These are phyloP conservation scores for Amoebophrya sp. DNA, from an alignment of 169 alveolate genomes.

Conservation along the genomic window DNA sequence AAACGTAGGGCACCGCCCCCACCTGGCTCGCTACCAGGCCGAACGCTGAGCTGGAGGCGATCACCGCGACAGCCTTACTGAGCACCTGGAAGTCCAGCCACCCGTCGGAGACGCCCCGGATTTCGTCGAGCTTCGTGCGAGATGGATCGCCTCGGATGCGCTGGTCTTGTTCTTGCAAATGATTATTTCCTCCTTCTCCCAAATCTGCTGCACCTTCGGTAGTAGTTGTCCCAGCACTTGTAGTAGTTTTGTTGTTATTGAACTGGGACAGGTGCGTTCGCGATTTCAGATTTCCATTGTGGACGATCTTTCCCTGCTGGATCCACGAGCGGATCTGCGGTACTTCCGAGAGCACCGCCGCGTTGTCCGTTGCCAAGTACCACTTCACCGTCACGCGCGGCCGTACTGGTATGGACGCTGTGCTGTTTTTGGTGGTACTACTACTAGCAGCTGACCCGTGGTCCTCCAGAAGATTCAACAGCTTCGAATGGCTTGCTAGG, in stretches of 20 bases:
- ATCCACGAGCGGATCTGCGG: neutral
- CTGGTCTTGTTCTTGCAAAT: neutral
- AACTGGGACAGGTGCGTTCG: neutral
- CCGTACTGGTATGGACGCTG: no score
- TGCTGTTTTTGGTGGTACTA: no score
- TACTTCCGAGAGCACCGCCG: neutral
- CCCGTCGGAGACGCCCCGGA: neutral
- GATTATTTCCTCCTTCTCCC: no score
- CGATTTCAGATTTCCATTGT: neutral
- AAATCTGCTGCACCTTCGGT: no score
- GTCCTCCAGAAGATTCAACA: no score
- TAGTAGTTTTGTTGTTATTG: no score
- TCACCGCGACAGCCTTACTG: neutral
- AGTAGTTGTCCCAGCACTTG: no score
- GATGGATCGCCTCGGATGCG: neutral
- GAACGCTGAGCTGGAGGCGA: neutral
- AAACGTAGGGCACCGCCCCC: neutral
- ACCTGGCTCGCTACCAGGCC: slow-evolving; percentile 10
- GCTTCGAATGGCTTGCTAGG: no score
- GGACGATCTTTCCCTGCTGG: neutral
- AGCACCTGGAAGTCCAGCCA: neutral
- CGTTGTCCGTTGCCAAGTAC: neutral
- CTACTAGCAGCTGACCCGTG: no score
- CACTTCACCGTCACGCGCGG: neutral
- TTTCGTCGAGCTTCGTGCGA: neutral